Conservation (phyloP, 129 eudicot species). For the Tagetes patula region DNA sequence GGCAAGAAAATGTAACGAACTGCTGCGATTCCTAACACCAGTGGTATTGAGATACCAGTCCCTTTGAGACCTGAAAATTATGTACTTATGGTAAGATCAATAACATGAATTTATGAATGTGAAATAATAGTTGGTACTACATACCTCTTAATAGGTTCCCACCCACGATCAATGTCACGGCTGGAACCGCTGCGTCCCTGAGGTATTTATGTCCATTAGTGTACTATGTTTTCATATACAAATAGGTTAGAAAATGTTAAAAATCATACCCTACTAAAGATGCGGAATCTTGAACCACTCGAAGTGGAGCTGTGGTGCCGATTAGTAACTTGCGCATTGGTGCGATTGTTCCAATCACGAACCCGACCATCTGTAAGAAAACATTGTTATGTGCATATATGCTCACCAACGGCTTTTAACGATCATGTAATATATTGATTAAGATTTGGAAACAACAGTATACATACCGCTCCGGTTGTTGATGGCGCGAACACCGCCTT, state of each 20-base stretch:
- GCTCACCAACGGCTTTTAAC: not conserved
- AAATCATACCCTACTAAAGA: slow-evolving; percentile 45
- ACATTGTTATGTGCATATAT: slow-evolving; percentile 3
- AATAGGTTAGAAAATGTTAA: not conserved
- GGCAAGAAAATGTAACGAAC: slow-evolving; percentile 62
- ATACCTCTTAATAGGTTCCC: slow-evolving; percentile 88
- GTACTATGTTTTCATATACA: not conserved
- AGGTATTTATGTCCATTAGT: not conserved
- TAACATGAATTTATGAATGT: not conserved
- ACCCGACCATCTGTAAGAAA: slow-evolving; percentile 44
- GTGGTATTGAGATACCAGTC: slow-evolving; percentile 42
- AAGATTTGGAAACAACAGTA: not conserved
- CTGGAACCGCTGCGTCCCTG: slow-evolving; percentile 82
- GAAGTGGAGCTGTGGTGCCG: slow-evolving; percentile 54
- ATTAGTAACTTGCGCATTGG: slow-evolving; percentile 44
- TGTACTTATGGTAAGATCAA: not conserved
- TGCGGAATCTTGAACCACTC: slow-evolving; percentile 41
- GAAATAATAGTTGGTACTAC: slow-evolving; percentile 29
- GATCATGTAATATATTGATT: not conserved
- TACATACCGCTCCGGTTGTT: slow-evolving; percentile 67
- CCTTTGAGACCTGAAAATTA: slow-evolving; percentile 57
- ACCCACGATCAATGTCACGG: slow-evolving; percentile 71
- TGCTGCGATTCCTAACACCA: slow-evolving; percentile 50
- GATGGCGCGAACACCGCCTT: slow-evolving; percentile 73
- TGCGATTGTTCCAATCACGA: slow-evolving; percentile 43